Conservation (phyloP, 805 yeast species). For the Metschnikowia henanensis region DNA sequence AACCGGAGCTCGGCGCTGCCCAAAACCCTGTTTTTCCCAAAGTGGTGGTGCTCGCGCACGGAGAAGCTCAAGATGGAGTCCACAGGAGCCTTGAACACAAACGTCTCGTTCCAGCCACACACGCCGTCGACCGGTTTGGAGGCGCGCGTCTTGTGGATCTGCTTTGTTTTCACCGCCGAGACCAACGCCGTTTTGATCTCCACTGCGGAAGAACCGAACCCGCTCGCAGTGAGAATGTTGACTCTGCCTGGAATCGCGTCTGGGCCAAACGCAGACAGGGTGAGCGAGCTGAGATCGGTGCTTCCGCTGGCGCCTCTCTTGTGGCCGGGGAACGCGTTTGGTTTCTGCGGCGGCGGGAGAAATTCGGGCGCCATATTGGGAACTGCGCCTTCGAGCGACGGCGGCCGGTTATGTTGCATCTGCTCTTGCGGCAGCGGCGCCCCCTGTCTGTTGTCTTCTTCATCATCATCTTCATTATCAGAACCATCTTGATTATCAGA, state of each 20-base stretch:
- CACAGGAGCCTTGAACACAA: slow-evolving; percentile 64
- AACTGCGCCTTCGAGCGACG: slow-evolving; percentile 22
- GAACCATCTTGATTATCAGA: too few species aligned
- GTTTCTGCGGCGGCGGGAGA: slow-evolving; percentile 42
- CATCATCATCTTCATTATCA: slow-evolving; percentile 7
- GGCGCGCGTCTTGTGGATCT: slow-evolving; percentile 63
- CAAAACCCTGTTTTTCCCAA: slow-evolving; percentile 68
- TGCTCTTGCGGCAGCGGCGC: slow-evolving; percentile 19
- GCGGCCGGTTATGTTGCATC: slow-evolving; percentile 14
- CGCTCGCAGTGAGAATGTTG: slow-evolving; percentile 48
- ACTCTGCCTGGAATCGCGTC: slow-evolving; percentile 54
- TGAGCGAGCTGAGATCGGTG: slow-evolving; percentile 37
- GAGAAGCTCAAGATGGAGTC: slow-evolving; percentile 60
- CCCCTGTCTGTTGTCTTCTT: slow-evolving; percentile 12
- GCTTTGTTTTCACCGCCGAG: slow-evolving; percentile 49
- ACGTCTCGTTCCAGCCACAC: slow-evolving; percentile 60
- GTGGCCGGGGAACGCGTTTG: slow-evolving; percentile 23
- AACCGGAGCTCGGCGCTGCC: slow-evolving; percentile 58
- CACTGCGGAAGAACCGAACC: slow-evolving; percentile 32
- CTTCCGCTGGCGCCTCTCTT: slow-evolving; percentile 22
- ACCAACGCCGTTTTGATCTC: slow-evolving; percentile 58
- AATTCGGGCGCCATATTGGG: slow-evolving; percentile 34
- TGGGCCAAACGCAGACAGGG: slow-evolving; percentile 34
- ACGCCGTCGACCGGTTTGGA: slow-evolving; percentile 48
- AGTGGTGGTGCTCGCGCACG: slow-evolving; percentile 64